phyloP scores from a whole-genome alignment of 371 early-diverging fungal genomes.

The Syncephalis plumigaleata region DNA sequence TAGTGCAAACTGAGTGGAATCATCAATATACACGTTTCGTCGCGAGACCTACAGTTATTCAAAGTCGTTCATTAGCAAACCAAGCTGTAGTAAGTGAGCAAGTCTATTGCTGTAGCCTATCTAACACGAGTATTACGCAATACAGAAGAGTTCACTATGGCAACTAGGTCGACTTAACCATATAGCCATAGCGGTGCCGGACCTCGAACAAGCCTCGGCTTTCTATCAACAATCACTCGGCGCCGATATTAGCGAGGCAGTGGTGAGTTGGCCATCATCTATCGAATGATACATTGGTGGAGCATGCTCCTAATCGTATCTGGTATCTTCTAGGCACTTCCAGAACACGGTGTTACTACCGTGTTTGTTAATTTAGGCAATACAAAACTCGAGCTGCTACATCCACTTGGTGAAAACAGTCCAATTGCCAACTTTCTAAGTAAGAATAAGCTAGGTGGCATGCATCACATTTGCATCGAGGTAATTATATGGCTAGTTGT shows the following conservation, averaged over 20 bases:
- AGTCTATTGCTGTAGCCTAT: too few relatives aligned
- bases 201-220: constrained; percentile 34
- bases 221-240: constrained; percentile 52
- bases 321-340: constrained; percentile 27
- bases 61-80: too few relatives aligned
- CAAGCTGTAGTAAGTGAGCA: too few relatives aligned
- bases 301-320: background rate
- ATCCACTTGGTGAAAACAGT: constrained; percentile 47
- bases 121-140: background rate
- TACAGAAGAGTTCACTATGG: constrained; percentile 15
- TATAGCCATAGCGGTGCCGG: constrained; percentile 62
- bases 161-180: constrained; percentile 54
- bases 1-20: too few relatives aligned
- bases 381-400: constrained; percentile 62
- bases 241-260: constrained; percentile 39
- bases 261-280: constrained; percentile 13
- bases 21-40: too few relatives aligned
- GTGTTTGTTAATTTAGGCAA: constrained; percentile 66
- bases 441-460: constrained; percentile 58
- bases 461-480: constrained; percentile 67
- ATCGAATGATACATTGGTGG: too few relatives aligned
- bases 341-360: constrained; percentile 68
- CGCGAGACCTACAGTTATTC: too few relatives aligned
- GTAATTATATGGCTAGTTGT: constrained; percentile 5
- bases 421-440: constrained; percentile 57